Evolutionary conservation across 306 rosid genomes (phyloP), one percentile per base, ranked within the genome.

Genomic region (Biancaea sappan): DNA sequence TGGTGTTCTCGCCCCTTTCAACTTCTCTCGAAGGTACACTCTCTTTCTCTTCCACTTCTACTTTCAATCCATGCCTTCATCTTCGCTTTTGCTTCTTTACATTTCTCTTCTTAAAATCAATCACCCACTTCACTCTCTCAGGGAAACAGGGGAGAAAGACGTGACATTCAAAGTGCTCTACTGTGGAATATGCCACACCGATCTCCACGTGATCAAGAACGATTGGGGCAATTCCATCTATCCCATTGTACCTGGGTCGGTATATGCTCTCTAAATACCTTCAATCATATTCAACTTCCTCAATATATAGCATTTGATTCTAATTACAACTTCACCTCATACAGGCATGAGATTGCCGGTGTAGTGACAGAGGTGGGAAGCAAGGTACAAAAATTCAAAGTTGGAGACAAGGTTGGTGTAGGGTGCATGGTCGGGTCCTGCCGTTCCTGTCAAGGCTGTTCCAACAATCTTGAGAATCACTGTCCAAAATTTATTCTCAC

Each of bases 341-440:
- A n/a, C 72, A 82, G 87, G 47, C 84, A 85, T 21, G 91, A 87
- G 66, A 59, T 82, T 34, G 81, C 47, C 25, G 91, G 91, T 12
- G 46, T 52, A 26, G 89, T 84, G 71, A 84, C 77, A 8, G 79
- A 86, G 41, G 74, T 82, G 8, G 87, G 89, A 57, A 82, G 81
- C 79, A 82, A 70, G 48, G 88, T 86, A 8, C 29, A 71, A 25
- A 80, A 71, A 2, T 19, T 77, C 54, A 80, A 74, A 60, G 79
- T 82, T 28, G 89, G 88, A 31, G 91, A 84, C 40, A 76, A 13
- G 5, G 84, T 84, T 0, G 88, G 86, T 16, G 88, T 76, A 18
- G 86, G 91, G 14, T 64, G 64, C 72, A 7, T 81, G 70, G 77
- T 86, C 46, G 73, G 78, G 4, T 74, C 91, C 6, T 86, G 88